Base-by-base conservation (phyloP, 345 rosid species). In the Lumnitzera racemosa region DNA sequence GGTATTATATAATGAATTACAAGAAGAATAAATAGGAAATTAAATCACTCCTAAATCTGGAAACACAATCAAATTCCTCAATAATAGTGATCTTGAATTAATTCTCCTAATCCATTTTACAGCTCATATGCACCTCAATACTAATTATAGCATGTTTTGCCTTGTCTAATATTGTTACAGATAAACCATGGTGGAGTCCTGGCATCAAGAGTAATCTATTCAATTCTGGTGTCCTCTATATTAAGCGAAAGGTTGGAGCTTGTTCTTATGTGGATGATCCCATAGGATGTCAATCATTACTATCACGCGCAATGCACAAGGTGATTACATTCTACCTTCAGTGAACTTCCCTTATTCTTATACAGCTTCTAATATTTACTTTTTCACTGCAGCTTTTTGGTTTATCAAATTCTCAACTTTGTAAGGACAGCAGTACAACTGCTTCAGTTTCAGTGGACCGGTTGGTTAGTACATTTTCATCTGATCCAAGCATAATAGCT, bases 261-360 rank as follows among this genome's bases (percentile, higher is more conserved):
- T 87, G 99, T 81, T 94, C 97, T 31, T 94, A 94, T 53, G 89
- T 83, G 51, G 99, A 94, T 76, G 99, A 94, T 72, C 97, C 97
- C 55, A 71, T 85, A 67, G 99, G 96, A 67, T 79, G 94, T 68
- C 96, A 90, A 69, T 94, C 97, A 12, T 80, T 94, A 64, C 78
- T 94, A 56, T 94, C 99, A 63, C 84, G 91, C 70, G 88, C 96
- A 74, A 94, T 90, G 95, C 97, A 90, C 78, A 94, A 92, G 96
- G 97, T 92, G 68, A 56, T 65, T 49, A 15, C 63, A 17, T n/a
- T 41, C 46, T 36, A 48, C 24, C 23, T 23, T 55, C n/a, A 25
- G 27, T 13, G 2, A 13, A 24, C 47, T 50, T 46, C 36, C 27
- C 27, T 54, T 56, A 24, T 46, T 23, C 24, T 13, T 47, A 36